Conservation (phyloP, 495 filamentous ascomycete species). For the Ramalina peruviana region DNA sequence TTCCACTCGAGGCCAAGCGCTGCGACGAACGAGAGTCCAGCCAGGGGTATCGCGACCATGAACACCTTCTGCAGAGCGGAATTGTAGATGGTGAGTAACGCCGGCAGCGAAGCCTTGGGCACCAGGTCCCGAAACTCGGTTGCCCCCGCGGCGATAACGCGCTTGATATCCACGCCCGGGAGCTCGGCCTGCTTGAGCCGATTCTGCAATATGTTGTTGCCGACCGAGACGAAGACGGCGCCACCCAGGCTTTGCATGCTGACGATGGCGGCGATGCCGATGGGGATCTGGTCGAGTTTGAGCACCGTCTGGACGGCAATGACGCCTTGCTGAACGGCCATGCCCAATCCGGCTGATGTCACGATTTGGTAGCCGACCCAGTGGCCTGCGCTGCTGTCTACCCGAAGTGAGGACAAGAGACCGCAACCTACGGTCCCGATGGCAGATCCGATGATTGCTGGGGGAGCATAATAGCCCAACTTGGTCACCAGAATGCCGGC, state of each 20-base stretch:
- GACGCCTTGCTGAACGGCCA: constrained; percentile 23
- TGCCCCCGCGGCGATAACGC: constrained; percentile 41
- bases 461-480: constrained; percentile 53
- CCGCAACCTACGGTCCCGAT: constrained; percentile 47
- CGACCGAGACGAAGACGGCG: constrained; percentile 49
- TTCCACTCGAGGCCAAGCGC: constrained; percentile 46
- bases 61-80: constrained; percentile 43
- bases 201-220: constrained; percentile 53
- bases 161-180: constrained; percentile 30
- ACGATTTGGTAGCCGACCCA: constrained; percentile 59
- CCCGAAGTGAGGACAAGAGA: constrained; percentile 43
- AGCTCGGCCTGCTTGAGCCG: constrained; percentile 36
- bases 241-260: constrained; percentile 48
- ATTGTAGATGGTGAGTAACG: constrained; percentile 46
- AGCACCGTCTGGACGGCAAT: constrained; percentile 29
- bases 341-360: constrained; percentile 21
- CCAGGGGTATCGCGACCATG: constrained; percentile 41
- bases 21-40: constrained; percentile 39
- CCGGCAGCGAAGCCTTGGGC: constrained; percentile 26
- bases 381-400: constrained; percentile 28
- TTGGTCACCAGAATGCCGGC: constrained; percentile 39
- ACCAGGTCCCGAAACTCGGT: constrained; percentile 38
- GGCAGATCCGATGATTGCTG: constrained; percentile 35
- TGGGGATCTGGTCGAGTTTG: constrained; percentile 20
- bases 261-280: constrained; percentile 34